Evolutionary conservation across 169 alveolate species (phyloP), one percentile per base, ranked within the genome.

Genomic region (Plasmodium chabaudi): DNA sequence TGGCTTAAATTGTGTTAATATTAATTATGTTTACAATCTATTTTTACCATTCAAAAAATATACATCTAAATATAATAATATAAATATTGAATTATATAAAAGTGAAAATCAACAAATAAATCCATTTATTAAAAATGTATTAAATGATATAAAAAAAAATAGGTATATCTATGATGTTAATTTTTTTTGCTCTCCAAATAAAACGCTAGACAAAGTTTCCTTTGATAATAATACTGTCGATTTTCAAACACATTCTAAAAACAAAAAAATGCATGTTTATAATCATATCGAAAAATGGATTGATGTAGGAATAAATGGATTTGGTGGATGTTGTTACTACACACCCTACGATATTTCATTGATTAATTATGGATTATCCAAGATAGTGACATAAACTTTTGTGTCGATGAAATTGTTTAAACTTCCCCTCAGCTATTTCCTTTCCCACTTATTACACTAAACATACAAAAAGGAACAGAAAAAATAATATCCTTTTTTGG

Each of bases 281-380:
- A 77, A 77, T 25, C 51, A 63, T 9, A 46, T 77, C 9, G 88
- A 46, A 1, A 34, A 34, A 10, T 77, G 88, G 88, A 19, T 77
- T n/a, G 25, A 63, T 7, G 65, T 77, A 7, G 69, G 72, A 0
- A 23, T 77, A n/a, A 77, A 39, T 19, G 88, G 88, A 9, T 77
- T 77, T 46, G 88, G 88, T 13, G 88, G 88, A 1, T 77, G 88
- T 21, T 77, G 88, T 39, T 77, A 63, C 44, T 77, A 77, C 15
- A 77, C 49, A 23, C 88, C 88, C 0, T 77, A 77, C 12, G 88
- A 77, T 12, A 64, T 77, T 19, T 77, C 88, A 19, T 55, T 77
- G 21, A 34, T 77, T 19, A 67, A 77, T 39, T 77, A 77, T 9
- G 63, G 49, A 15, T 49, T 77, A 17, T 51, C 59, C 19, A 34